Evolutionary conservation across 164 flowering plant genomes (phyloP), one percentile per base, ranked within the genome.

Genomic region (Magnolia changhungtana): DNA sequence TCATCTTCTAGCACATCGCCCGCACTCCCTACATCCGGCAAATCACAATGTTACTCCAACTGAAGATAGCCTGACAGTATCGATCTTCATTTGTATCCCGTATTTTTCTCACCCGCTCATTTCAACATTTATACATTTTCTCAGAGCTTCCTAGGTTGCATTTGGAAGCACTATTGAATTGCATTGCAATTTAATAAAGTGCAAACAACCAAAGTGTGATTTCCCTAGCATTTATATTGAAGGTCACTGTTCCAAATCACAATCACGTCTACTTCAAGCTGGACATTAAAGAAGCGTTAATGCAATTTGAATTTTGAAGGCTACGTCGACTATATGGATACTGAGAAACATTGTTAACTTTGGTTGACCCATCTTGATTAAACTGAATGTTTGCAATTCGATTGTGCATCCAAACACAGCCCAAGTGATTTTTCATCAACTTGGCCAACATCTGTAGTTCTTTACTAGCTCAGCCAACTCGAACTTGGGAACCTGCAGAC

Each of bases 1-100:
- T 96, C 88, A 82, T 96, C 98, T 80, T 95, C 99, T 89, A 95
- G 85, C 63, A 95, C 98, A 89, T 95, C 99, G 75, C 98, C 98
- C 81, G 99, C 99, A 84, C 98, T 95, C 73, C 98, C 98, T 94
- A 66, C 78, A 82, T 65, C 71, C 8, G 24, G 37, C 37, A 9
- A 71, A 68, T 68, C 29, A 31, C 11, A 31, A 6, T 37, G 19
- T 68, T 4, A 68, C 7, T 7, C 21, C 65, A 63, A 18, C 16
- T 13, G 68, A 66, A 66, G 29, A 20, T 16, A 27, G n/a, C 8
- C 19, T 3, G 61, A 55, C 13, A 16, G 2, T 55, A 55, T 11
- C 61, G 10, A 55, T 55, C 19, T 55, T 55, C 61, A 55, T 37
- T 37, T 37, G 45, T 16, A 55, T 8, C 61, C 10, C 61, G 14